Percentiles rank a stretch among this genome's conserved stretches.
These are phyloP conservation scores for Clathrus columnatus DNA, from an alignment of 768 basidiomycete species.

Conservation along the genomic window DNA sequence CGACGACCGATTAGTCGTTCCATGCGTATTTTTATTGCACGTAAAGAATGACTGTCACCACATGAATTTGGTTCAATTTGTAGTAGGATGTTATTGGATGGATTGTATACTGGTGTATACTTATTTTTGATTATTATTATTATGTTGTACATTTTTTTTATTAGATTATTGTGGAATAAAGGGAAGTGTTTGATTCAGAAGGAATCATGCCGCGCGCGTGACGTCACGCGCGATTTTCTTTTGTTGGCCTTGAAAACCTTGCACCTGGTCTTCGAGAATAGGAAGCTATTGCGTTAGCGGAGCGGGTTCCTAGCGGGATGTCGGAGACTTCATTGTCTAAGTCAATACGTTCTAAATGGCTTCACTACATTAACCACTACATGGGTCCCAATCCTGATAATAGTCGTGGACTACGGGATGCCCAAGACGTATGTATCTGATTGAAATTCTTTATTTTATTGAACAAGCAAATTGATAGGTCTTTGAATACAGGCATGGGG, in stretches of 20 bases:
- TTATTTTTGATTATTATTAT: not conserved
- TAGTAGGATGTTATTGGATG: not conserved
- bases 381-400: not conserved
- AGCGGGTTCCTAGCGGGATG: not conserved
- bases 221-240: not conserved
- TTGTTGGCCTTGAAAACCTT: not conserved
- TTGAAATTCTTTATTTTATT: not conserved
- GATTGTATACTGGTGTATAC: not conserved
- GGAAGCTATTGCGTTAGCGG: no score
- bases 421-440: not conserved
- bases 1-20: not conserved
- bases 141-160: not conserved
- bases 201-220: not conserved
- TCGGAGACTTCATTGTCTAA: not conserved
- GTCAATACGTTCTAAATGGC: slow-evolving; percentile 4
- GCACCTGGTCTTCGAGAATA: not conserved
- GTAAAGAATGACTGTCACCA: not conserved
- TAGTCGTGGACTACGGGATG: not conserved
- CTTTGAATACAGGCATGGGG: not conserved
- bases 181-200: no score
- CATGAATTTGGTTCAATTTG: not conserved
- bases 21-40: not conserved
- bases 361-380: slow-evolving; percentile 1
- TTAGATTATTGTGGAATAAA: no score
- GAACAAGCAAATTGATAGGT: not conserved